Evolutionary conservation across 768 basidiomycete species (phyloP), one percentile per base, ranked within the genome.

Genomic region (Lentinula guzmanii): DNA sequence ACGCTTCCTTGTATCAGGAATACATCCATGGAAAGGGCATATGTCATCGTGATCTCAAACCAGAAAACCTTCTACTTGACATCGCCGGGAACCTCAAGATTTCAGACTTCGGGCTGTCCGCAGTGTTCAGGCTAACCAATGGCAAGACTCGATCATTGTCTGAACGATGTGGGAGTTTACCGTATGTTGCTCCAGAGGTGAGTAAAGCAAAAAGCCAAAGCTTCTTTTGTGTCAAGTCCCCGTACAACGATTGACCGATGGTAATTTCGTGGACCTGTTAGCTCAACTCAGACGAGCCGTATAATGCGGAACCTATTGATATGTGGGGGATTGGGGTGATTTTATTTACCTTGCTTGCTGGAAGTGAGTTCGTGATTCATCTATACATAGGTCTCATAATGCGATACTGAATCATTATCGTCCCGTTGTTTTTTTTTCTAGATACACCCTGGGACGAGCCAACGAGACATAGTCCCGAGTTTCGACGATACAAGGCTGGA

Each of bases 361-460:
- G 97, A 52, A 98, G 96, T 96, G 70, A 39, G 88, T 79, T 7
- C 5, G 15, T 5, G 28, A 16, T 62, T 35, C 5, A 63, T 48
- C 21, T 37, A 28, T 50, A 3, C 21, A 56, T 24, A 7, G 1
- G 37, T 39, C 37, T 4, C 3, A 28, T 28, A 28, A 28, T 28
- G 28, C 3, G 28, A 28, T 28, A 4, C 28, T 28, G 28, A 28
- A 28, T 28, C 28, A 28, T 28, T 28, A 4, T 28, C 28, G 28
- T 39, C 45, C 45, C 6, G 8, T 33, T 16, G 8, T 34, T 8
- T n/a, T 13, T 52, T 21, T 10, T n/a, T 28, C 8, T 58, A 98
- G 95, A 97, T 68, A 98, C 97, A 0, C 97, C 97, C 2, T 98
- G 97, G 97, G 97, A 98, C 68, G 90, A 95, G 69, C 93, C 97